Evolutionary conservation across 2,329 filamentous ascomycete genomes (phyloP).

Genomic region (Pseudogymnoascus sp.): DNA sequence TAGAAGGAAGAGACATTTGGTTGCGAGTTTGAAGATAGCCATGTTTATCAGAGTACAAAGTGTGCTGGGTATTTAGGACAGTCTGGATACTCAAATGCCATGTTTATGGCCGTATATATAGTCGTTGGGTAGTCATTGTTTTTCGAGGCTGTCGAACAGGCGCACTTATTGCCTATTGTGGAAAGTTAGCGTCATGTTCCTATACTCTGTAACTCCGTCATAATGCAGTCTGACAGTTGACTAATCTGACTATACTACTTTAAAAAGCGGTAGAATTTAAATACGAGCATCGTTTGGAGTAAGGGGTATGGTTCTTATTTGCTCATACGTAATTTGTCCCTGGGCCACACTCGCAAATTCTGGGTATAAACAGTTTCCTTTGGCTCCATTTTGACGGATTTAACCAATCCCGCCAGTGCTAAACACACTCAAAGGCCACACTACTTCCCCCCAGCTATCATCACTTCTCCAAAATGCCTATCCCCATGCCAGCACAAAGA

Average conservation of each 20-base stretch:
- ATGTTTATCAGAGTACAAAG: neutral
- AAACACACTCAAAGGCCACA: neutral
- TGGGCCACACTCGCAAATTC: neutral
- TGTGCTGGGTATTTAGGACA: neutral
- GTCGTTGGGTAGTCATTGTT: neutral
- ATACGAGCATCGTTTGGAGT: neutral
- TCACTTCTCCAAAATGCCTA: neutral
- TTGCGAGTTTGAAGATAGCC: neutral
- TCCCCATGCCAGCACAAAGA: slow-evolving; percentile 13
- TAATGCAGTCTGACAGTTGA: neutral
- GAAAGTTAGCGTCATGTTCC: neutral
- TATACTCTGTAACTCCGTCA: neutral
- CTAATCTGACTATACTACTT: neutral
- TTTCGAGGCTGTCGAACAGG: neutral
- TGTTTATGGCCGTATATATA: neutral
- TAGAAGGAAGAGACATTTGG: neutral
- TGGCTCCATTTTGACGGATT: neutral
- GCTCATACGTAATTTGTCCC: neutral
- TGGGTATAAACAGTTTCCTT: neutral
- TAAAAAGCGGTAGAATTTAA: neutral
- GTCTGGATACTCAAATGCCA: neutral
- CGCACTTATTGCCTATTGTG: neutral
- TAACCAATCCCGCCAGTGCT: neutral
- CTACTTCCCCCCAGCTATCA: neutral
- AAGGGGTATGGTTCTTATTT: neutral